A percentile compares a stretch with the other conserved stretches of the same genome.
These are phyloP conservation scores for Porpolomopsis calyptriformis DNA, from an alignment of 768 basidiomycete genomes.

Conservation along the genomic window DNA sequence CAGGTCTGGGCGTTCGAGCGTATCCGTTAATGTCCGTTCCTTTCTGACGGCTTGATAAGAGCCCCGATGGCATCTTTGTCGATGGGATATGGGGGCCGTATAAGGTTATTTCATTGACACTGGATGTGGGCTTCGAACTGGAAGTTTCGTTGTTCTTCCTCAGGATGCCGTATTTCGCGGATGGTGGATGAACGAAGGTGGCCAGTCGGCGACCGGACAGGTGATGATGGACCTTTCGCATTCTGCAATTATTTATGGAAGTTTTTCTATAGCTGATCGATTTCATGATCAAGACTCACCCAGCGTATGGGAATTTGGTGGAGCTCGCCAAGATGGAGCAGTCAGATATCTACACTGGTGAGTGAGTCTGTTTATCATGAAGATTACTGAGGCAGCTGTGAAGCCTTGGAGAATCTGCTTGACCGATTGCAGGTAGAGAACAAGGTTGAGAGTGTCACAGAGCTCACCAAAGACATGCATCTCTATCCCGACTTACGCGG, in stretches of 20 bases:
- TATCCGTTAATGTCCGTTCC: not conserved
- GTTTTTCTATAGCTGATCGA: slow-evolving; percentile 69
- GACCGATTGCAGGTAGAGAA: slow-evolving; percentile 51
- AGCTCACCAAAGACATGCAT: slow-evolving; percentile 83
- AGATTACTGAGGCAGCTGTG: not conserved
- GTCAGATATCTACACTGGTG: slow-evolving; percentile 50
- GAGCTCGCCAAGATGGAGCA: slow-evolving; percentile 49
- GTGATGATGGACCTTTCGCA: slow-evolving; percentile 23
- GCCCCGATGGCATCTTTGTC: slow-evolving; percentile 74
- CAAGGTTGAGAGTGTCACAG: slow-evolving; percentile 53
- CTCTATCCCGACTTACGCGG: slow-evolving; percentile 95
- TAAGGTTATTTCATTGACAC: slow-evolving; percentile 31
- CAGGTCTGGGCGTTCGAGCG: slow-evolving; percentile 40
- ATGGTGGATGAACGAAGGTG: slow-evolving; percentile 99
- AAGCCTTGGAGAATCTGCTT: slow-evolving; percentile 67
- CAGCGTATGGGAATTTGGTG: slow-evolving; percentile 65
- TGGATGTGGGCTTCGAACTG: not conserved
- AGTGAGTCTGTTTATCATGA: slow-evolving; percentile 9
- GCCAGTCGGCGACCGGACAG: slow-evolving; percentile 97
- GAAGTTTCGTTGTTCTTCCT: slow-evolving; percentile 20
- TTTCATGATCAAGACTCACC: slow-evolving; percentile 87
- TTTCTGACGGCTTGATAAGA: slow-evolving; percentile 31
- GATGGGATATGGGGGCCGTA: slow-evolving; percentile 91
- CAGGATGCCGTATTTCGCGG: slow-evolving; percentile 83
- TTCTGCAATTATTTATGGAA: not conserved